Percentiles rank a stretch among this genome's conserved stretches.
Evolutionary conservation across 352 stramenopile genomes (phyloP).

Genomic region (Peronosclerospora sorghi): DNA sequence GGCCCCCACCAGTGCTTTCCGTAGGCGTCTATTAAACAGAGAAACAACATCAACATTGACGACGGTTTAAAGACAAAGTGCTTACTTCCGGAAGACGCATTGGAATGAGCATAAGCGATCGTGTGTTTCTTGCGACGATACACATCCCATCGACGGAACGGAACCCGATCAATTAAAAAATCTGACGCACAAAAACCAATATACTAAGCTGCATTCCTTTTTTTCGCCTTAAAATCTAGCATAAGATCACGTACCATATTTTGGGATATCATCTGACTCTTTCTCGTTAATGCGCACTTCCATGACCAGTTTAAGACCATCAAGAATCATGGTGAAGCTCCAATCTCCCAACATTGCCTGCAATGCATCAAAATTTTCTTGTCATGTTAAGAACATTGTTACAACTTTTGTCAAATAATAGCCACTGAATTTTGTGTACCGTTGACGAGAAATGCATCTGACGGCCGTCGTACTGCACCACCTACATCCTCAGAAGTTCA

Average conservation of each 20-base stretch:
- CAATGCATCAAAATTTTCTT: constrained; percentile 4
- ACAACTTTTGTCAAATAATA: neutral
- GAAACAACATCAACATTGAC: constrained; percentile 1
- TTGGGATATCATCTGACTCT: constrained; percentile 59
- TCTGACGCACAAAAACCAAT: constrained; percentile 22
- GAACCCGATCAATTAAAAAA: constrained; percentile 65
- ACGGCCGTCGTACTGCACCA: constrained; percentile 66
- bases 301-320: constrained; percentile 58
- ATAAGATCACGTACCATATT: constrained; percentile 47
- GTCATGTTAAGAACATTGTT: constrained; percentile 4
- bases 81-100: constrained; percentile 26
- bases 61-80: neutral
- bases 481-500: constrained; percentile 13
- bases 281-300: constrained; percentile 83
- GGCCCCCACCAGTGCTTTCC: constrained; percentile 61
- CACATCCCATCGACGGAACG: constrained; percentile 75
- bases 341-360: constrained; percentile 65
- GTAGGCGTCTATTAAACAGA: constrained; percentile 29
- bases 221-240: neutral
- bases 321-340: constrained; percentile 70
- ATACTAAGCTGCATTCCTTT: neutral
- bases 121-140: constrained; percentile 61
- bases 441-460: constrained; percentile 77
- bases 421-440: constrained; percentile 17
- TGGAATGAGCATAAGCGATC: constrained; percentile 31